Conservation (phyloP, 2,329 filamentous ascomycete species). For the Botrytis deweyae region DNA sequence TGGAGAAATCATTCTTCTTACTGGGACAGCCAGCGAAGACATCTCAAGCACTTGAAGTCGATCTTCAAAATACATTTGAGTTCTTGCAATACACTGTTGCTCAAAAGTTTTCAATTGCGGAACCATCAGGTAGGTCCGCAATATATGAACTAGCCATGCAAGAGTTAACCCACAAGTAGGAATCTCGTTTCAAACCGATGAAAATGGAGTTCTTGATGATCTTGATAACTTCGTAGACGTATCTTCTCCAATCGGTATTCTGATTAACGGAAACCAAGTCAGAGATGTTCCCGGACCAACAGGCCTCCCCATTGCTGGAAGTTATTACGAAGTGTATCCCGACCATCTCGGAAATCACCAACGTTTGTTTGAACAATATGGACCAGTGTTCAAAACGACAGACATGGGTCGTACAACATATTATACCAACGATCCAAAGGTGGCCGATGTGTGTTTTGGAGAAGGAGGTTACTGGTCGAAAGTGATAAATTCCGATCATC, state of each 20-base stretch:
- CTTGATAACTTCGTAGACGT: conserved; percentile 25
- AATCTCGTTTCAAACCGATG: conserved; percentile 26
- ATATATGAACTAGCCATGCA: not conserved
- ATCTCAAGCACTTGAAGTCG: conserved; percentile 21
- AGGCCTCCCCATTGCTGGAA: conserved; percentile 41
- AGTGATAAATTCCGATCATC: conserved; percentile 36
- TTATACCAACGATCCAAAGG: conserved; percentile 41
- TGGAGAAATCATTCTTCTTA: conserved; percentile 21
- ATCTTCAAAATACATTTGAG: conserved; percentile 26
- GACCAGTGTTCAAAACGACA: conserved; percentile 42
- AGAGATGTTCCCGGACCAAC: conserved; percentile 35
- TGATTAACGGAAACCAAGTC: conserved; percentile 26
- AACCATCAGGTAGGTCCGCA: conserved; percentile 23
- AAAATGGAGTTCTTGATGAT: conserved; percentile 26
- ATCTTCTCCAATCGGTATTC: conserved; percentile 25
- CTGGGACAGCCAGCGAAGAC: conserved; percentile 21
- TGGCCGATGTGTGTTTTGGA: conserved; percentile 39
- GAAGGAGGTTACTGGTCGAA: conserved; percentile 43
- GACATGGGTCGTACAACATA: conserved; percentile 42
- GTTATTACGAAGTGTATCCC: conserved; percentile 43
- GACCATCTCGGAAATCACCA: conserved; percentile 46
- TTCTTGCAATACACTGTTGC: conserved; percentile 24
- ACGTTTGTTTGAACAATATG: conserved; percentile 43
- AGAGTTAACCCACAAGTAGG: conserved; percentile 14
- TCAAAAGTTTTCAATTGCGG: conserved; percentile 22